A percentile compares a stretch with the other conserved stretches of the same genome.
Evolutionary conservation across 1,139 yeast genomes (phyloP).

Genomic region (Lodderomyces orthopsilosis): DNA sequence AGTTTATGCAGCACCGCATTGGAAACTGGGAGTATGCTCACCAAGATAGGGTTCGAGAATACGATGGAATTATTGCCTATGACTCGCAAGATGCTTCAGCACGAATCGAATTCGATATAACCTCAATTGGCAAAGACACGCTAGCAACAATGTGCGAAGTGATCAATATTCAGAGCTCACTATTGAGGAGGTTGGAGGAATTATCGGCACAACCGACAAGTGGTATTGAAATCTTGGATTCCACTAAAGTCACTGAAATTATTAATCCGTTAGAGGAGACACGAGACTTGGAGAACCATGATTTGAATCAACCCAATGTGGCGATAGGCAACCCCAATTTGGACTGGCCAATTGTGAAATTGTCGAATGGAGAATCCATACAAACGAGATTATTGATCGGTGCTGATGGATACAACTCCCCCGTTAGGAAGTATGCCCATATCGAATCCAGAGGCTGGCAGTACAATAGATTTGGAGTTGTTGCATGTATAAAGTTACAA

Average conservation of each 20-base stretch:
- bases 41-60: conserved; percentile 69
- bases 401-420: conserved; percentile 95
- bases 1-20: conserved; percentile 56
- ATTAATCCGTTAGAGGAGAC: conserved; percentile 19
- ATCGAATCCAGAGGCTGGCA: conserved; percentile 92
- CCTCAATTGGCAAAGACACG: conserved; percentile 37
- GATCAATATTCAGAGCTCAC: conserved; percentile 73
- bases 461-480: conserved; percentile 85
- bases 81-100: conserved; percentile 70
- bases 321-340: conserved; percentile 26
- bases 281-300: conserved; percentile 16
- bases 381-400: conserved; percentile 81
- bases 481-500: conserved; percentile 76
- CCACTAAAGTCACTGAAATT: conserved; percentile 62
- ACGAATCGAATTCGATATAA: conserved; percentile 67
- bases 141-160: conserved; percentile 88
- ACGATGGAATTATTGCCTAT: conserved; percentile 80
- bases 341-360: conserved; percentile 76
- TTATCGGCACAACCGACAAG: conserved; percentile 37
- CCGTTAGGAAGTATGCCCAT: conserved; percentile 78
- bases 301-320: conserved; percentile 17
- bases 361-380: conserved; percentile 62
- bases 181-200: conserved; percentile 56
- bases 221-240: conserved; percentile 50
- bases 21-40: conserved; percentile 77